Base-by-base conservation (phyloP, 2,329 filamentous ascomycete genomes). In the Phaeosphaeria sp. region DNA sequence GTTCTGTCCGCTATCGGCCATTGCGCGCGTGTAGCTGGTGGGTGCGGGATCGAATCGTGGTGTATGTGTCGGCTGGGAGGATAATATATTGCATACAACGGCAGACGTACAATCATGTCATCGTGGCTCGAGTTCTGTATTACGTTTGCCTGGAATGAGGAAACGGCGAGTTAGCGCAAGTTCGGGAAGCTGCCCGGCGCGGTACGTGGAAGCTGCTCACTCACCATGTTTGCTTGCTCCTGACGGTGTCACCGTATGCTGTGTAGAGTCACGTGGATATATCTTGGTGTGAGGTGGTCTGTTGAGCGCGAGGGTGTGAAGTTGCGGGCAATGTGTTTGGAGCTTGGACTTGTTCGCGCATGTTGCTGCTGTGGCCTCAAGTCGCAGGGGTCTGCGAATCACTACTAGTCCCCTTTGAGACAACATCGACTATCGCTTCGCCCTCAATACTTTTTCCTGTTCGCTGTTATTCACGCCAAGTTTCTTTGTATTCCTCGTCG, bases 71-170 rank as follows among this genome's bases (percentile, higher is more conserved):
- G 23, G 47, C n/a, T 44, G 46, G 23, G 49, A 46, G 54, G 48
- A 58, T 58, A 52, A 25, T 18, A 20, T 6, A 18, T 50, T 21
- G 33, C 46, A 36, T 48, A 54, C 21, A 55, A 33, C 15, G 22
- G 55, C 52, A 33, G 68, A 87, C 91, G 74, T 93, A 98, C 94
- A 86, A 99, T 97, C 94, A 98, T 98, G 79, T 97, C 94, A 90
- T 98, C 94, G 83, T 99, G 95, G 75, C 90, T 90, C 62, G 90
- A 90, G 79, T 92, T 93, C 65, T 90, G 87, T 80, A 93, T 93
- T 72, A 92, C 88, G 83, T 93, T 90, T 58, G 90, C 85, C 88
- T 90, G 60, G 52, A 66, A 65, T 62, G 62, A 33, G 60, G 62
- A 57, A 63, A 67, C 46, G 61, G 65, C 62, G 60, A 64, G 63